Percentiles rank a stretch among this genome's conserved stretches.
Evolutionary conservation across 2,329 filamentous ascomycete species (phyloP).

Genomic region (Penicillium concentricum): DNA sequence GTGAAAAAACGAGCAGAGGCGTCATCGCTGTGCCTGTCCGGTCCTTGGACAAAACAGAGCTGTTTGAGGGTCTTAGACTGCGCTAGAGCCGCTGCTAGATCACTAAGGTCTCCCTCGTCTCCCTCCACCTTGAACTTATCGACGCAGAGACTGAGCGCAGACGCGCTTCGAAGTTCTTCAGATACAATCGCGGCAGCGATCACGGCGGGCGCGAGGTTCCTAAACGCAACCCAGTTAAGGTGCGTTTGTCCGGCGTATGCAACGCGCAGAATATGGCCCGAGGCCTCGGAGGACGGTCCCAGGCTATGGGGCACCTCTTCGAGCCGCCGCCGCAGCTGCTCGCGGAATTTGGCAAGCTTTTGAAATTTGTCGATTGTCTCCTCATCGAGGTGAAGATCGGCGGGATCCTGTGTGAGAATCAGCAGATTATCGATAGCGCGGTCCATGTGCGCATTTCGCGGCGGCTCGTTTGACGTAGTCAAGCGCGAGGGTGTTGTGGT

Average conservation of each 20-base stretch:
- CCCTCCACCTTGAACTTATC: conserved; percentile 5
- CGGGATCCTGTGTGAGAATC: conserved; percentile 9
- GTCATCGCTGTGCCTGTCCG: conserved; percentile 9
- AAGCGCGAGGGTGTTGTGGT: background rate
- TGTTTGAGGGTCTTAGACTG: conserved; percentile 10
- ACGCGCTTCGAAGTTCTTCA: conserved; percentile 13
- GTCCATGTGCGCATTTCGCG: background rate
- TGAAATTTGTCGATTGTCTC: conserved; percentile 4
- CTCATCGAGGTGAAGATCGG: background rate
- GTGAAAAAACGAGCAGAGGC: conserved; percentile 9
- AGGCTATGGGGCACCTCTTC: conserved; percentile 15
- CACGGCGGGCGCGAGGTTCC: conserved; percentile 11
- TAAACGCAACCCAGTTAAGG: conserved; percentile 17
- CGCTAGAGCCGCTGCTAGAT: conserved; percentile 7
- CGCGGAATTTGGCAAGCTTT: conserved; percentile 8
- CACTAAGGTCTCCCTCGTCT: conserved; percentile 5
- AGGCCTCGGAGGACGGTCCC: conserved; percentile 7
- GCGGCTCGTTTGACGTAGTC: conserved; percentile 3
- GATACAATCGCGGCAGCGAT: conserved; percentile 13
- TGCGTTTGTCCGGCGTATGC: conserved; percentile 11
- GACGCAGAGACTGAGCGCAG: conserved; percentile 17
- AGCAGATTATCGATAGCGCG: conserved; percentile 15
- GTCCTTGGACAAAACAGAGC: conserved; percentile 14
- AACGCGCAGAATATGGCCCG: conserved; percentile 11
- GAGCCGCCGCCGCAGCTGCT: conserved; percentile 12